Base-by-base conservation (phyloP, 129 eudicot species). In the Escallonia rubra region DNA sequence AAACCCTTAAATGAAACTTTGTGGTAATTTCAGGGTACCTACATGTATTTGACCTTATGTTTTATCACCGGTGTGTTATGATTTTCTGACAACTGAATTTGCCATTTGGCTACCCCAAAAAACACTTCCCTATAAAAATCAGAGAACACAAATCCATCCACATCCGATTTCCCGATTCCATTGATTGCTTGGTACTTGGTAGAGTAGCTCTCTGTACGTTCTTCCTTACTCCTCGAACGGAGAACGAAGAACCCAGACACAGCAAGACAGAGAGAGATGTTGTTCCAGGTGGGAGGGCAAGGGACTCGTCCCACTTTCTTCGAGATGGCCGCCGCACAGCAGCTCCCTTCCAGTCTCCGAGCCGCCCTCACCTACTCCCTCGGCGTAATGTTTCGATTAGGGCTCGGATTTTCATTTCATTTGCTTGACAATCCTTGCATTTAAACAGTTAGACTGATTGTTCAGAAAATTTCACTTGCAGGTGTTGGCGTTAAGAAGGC, bases 281-380 rank as follows among this genome's bases (percentile, higher is more conserved):
- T 94, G 90, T 94, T 94, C 44, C 99, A 94, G 85, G 99, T 94
- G 59, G 99, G 99, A 72, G 99, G 97, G 53, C 88, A 89, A 80
- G 99, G 99, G 66, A 86, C 87, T 55, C 86, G 91, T 52, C 99
- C 99, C 67, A 94, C 99, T 69, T 94, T 94, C 85, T 94, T 94
- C 78, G 99, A 94, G 95, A 94, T 94, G 99, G 81, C 99, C 8
- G 99, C 99, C 8, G 99, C 99, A 44, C 99, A 94, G 79, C 99
- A 94, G 82, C 96, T 94, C n/a, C 99, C 99, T 11, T 81, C 96
- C 64, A 94, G 99, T 71, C 95, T 94, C 66, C 87, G 99, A 43
- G 90, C 99, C 58, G 99, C 99, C 75, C 90, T 94, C 48, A 89
- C 99, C 61, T 94, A 94, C 53, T 94, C 99, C 69, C 75, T 94